Percentiles rank a stretch among this genome's conserved stretches.
Conservation (phyloP, 306 rosid genomes). For the Vigna trinervia region DNA sequence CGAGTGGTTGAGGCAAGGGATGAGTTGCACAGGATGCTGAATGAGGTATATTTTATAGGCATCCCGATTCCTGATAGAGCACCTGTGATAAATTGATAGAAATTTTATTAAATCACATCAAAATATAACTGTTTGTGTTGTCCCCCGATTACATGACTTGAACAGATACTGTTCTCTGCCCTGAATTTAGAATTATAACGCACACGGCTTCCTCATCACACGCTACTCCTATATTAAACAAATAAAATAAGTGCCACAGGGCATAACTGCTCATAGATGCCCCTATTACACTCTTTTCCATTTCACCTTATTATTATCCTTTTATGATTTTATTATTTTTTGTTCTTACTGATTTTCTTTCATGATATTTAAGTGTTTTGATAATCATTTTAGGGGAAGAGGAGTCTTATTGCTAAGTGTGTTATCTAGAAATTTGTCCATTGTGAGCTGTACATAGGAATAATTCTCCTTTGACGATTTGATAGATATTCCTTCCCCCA, state of each 20-base stretch:
- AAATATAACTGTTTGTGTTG: not conserved
- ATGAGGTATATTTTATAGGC: conserved; percentile 65
- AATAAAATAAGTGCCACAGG: not conserved
- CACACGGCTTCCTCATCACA: not conserved
- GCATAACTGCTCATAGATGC: not conserved
- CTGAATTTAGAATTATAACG: not conserved
- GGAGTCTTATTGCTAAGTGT: not conserved
- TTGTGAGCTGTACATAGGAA: not conserved
- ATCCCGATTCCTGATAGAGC: not conserved
- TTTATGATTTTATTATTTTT: conserved; percentile 13
- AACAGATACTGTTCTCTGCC: not conserved
- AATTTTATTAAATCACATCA: not conserved
- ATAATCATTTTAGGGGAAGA: not conserved
- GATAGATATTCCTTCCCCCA: not conserved
- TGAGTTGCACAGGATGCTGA: conserved; percentile 98
- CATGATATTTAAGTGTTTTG: not conserved
- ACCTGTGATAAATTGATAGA: not conserved
- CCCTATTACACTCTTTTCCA: not conserved
- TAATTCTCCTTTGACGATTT: not conserved
- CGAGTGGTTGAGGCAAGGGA: conserved; percentile 97
- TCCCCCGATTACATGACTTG: not conserved
- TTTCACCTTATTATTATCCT: not conserved
- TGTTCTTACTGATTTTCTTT: conserved; percentile 10
- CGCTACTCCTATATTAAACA: not conserved
- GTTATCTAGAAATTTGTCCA: not conserved